Percentiles rank a stretch among this genome's conserved stretches.
phyloP scores from a whole-genome alignment of 768 basidiomycete genomes.

The Lactifluus volemus region DNA sequence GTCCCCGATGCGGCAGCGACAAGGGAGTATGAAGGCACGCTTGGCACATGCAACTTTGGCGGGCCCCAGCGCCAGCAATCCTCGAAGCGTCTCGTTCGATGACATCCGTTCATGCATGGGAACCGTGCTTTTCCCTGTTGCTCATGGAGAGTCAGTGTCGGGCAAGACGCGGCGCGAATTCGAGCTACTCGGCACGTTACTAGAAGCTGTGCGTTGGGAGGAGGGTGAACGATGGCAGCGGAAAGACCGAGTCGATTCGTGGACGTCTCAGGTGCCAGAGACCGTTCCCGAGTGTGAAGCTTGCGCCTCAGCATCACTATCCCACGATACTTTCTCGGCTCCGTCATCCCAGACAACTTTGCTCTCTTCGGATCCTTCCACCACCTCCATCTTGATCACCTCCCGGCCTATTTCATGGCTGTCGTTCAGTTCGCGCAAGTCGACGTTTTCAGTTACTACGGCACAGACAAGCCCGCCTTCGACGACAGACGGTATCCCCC shows the following conservation, averaged over 20 bases:
- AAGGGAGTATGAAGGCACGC: conserved; percentile 6
- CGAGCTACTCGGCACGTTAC: conserved; percentile 7
- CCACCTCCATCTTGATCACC: conserved; percentile 3
- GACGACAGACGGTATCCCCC: background rate
- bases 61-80: conserved; percentile 1
- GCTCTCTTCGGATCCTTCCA: background rate
- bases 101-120: conserved; percentile 18
- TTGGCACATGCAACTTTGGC: background rate
- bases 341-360: background rate
- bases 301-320: conserved; percentile 8
- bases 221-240: conserved; percentile 12
- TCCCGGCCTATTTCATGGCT: conserved; percentile 17
- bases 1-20: background rate
- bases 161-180: conserved; percentile 12
- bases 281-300: conserved; percentile 10
- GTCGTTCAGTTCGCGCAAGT: conserved; percentile 18
- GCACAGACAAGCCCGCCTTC: conserved; percentile 1
- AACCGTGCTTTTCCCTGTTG: conserved; percentile 11
- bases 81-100: conserved; percentile 14
- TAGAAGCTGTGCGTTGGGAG: conserved; percentile 9
- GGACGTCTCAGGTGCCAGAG: conserved; percentile 1
- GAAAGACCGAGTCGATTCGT: background rate
- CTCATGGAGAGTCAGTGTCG: background rate
- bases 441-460: background rate
- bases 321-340: background rate